These are phyloP conservation scores for Elaeis oleifera DNA, from an alignment of 202 grass and related monocot genomes.

Conservation along the genomic window DNA sequence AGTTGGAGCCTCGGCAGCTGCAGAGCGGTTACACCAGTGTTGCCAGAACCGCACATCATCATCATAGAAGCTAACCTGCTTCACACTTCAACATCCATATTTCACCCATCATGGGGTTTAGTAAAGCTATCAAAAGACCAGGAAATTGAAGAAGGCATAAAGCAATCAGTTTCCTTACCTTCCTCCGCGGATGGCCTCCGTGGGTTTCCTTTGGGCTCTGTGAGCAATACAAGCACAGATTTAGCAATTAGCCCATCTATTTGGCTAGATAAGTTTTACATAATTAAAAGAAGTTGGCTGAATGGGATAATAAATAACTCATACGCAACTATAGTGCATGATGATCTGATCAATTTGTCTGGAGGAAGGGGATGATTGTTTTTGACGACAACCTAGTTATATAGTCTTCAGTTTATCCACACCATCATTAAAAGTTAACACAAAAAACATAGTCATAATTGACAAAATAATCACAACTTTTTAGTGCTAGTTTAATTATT, in stretches of 20 bases:
- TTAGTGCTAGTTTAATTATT: no score
- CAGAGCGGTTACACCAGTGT: constrained; percentile 84
- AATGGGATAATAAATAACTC: no score
- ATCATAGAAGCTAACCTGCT: constrained; percentile 96
- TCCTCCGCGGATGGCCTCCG: constrained; percentile 89
- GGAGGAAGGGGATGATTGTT: no score
- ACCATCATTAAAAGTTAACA: no score
- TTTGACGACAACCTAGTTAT: no score
- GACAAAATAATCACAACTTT: no score
- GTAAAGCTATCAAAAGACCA: constrained; percentile 15
- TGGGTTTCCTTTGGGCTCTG: constrained; percentile 83
- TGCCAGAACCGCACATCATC: constrained; percentile 96
- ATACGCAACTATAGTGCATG: no score
- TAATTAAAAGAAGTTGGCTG: background rate
- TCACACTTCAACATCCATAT: constrained; percentile 67
- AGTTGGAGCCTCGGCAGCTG: constrained; percentile 73
- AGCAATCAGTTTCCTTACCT: constrained; percentile 55
- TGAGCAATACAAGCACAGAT: constrained; percentile 1
- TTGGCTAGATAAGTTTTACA: background rate
- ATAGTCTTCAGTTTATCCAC: no score
- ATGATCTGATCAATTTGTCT: no score
- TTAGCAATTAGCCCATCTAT: no score
- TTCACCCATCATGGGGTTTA: constrained; percentile 29
- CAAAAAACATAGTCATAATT: no score
- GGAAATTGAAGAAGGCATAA: constrained; percentile 4